These are phyloP conservation scores for Coprinopsis sp. DNA, from an alignment of 768 basidiomycete genomes.

Conservation along the genomic window DNA sequence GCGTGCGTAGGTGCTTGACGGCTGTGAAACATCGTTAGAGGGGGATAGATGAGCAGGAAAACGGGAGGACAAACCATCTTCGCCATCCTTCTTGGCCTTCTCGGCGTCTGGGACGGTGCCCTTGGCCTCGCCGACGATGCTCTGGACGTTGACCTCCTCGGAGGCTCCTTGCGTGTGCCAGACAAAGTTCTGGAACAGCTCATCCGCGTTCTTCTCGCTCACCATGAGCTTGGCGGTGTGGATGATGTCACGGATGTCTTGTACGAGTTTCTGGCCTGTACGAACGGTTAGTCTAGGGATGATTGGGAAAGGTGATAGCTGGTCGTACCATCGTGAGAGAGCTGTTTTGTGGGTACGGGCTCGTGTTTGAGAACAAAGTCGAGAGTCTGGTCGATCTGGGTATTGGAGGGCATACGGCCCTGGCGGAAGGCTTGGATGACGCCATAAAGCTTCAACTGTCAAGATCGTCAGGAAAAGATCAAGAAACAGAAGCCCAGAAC, in stretches of 20 bases:
- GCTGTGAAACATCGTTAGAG: conserved; percentile 38
- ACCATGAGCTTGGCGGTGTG: conserved; percentile 69
- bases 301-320: no score
- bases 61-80: conserved; percentile 44
- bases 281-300: no score
- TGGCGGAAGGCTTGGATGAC: conserved; percentile 76
- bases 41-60: neutral
- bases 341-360: conserved; percentile 56
- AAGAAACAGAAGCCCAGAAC: neutral
- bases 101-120: conserved; percentile 37
- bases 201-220: conserved; percentile 82
- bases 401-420: conserved; percentile 75
- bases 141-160: conserved; percentile 11
- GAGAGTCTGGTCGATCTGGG: conserved; percentile 72
- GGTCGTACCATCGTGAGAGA: conserved; percentile 80
- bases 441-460: conserved; percentile 75
- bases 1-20: conserved; percentile 80
- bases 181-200: conserved; percentile 88
- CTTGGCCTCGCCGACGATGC: conserved; percentile 21
- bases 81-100: conserved; percentile 52
- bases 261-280: conserved; percentile 69
- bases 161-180: conserved; percentile 69
- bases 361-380: conserved; percentile 55
- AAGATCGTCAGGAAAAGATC: neutral
- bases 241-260: conserved; percentile 77